Evolutionary conservation across 306 rosid species (phyloP), one percentile per base, ranked within the genome.

Genomic region (Alnus rubra): DNA sequence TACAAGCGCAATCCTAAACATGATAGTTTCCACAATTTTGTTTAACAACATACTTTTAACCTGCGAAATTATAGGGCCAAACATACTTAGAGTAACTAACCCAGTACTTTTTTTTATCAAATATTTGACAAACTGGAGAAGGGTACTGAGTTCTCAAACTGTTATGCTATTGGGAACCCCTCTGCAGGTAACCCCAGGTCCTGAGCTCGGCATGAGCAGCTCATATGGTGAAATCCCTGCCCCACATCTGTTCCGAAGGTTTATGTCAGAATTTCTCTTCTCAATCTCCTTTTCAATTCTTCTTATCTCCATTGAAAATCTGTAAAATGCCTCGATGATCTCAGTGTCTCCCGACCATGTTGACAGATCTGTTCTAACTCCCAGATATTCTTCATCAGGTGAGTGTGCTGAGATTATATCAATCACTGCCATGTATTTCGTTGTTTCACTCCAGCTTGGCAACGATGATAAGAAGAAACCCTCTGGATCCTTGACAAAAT

Each of bases 111-210:
- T 59, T 8, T 7, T n/a, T 23, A 28, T 23, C 37, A 59, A 31
- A 10, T 28, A 28, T 12, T 23, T 59, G 2, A 59, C 45, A 19
- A 23, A n/a, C 39, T 59, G 4, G 37, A n/a, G 10, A 56, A 19
- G 23, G 23, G 28, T 9, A 69, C 67, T 45, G 18, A 48, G 42
- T 49, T 37, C 45, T 72, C 50, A 83, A 39, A 75, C 77, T 65
- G 89, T 63, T 47, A 42, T 78, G 79, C 89, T 86, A 47, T 86
- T 86, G 49, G 87, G 89, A 23, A 86, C 86, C 42, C 87, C 87
- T 76, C 84, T 73, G 70, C 89, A 85, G 6, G 87, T 86, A 74
- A 80, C 79, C 62, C 84, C 82, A 42, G 23, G 12, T 52, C 77
- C 87, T 9, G 90, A 84, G 52, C 84, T 79, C 19, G 90, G 90